Conservation (phyloP, 2,329 filamentous ascomycete species). For the Claviceps paspali region DNA sequence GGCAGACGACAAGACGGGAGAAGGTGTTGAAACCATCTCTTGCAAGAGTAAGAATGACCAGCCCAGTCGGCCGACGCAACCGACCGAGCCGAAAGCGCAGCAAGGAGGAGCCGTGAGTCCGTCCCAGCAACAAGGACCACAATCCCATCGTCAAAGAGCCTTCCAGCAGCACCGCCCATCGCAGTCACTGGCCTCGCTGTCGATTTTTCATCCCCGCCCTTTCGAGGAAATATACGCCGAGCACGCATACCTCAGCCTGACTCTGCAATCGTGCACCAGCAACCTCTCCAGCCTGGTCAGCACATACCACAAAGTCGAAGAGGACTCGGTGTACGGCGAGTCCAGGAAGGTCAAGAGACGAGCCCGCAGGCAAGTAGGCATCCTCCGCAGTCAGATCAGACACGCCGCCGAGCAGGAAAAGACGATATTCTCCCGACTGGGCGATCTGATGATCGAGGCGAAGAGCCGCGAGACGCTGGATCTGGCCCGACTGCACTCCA, state of each 20-base stretch:
- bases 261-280: conserved; percentile 25
- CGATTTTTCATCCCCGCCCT: conserved; percentile 21
- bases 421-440: conserved; percentile 27
- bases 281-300: conserved; percentile 23
- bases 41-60: not conserved
- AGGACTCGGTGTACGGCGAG: conserved; percentile 12
- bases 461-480: conserved; percentile 26
- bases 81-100: not conserved
- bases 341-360: conserved; percentile 15
- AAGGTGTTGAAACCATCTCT: too few species aligned
- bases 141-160: not conserved
- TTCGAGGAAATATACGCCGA: conserved; percentile 30
- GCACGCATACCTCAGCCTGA: conserved; percentile 27
- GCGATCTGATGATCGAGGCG: conserved; percentile 34
- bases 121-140: not conserved
- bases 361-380: conserved; percentile 25
- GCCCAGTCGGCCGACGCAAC: not conserved
- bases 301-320: conserved; percentile 23
- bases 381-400: conserved; percentile 27
- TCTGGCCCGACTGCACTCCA: conserved; percentile 15
- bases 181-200: not conserved
- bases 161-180: not conserved
- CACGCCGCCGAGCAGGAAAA: conserved; percentile 31
- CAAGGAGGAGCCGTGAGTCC: not conserved
- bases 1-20: not conserved